phyloP scores from a whole-genome alignment of 495 filamentous ascomycete genomes.

The Neurospora sp. region DNA sequence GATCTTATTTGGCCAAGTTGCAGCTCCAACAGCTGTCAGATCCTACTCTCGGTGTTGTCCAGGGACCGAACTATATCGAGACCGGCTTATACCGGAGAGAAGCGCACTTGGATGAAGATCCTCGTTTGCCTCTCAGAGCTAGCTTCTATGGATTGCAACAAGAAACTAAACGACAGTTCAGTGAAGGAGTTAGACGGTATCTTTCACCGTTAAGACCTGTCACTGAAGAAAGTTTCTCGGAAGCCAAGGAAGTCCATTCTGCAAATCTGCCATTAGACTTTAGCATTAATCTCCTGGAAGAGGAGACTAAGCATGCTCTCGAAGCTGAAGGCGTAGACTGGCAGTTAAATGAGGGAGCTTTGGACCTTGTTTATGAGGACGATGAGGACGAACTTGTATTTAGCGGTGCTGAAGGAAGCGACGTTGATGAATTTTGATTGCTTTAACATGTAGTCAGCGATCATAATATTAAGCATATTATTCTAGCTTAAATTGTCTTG shows the following conservation, averaged over 20 bases:
- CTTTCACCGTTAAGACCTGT: conserved; percentile 1
- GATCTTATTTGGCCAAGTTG: conserved; percentile 16
- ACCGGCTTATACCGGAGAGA: conserved; percentile 28
- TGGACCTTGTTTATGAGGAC: neutral
- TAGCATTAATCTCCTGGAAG: conserved; percentile 8
- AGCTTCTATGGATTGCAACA: conserved; percentile 18
- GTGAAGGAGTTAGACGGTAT: neutral
- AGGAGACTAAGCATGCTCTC: conserved; percentile 8
- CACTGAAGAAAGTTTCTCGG: neutral
- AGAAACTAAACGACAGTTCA: conserved; percentile 1
- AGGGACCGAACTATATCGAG: conserved; percentile 34
- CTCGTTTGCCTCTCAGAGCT: conserved; percentile 21
- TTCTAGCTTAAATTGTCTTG: neutral
- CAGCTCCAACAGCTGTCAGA: conserved; percentile 24
- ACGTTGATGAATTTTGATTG: neutral
- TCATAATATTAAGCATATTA: neutral
- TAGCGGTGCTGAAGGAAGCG: neutral
- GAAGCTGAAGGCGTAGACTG: conserved; percentile 8
- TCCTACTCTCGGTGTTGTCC: conserved; percentile 31
- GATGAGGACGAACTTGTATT: neutral
- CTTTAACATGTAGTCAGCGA: neutral
- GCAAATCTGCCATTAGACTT: conserved; percentile 20
- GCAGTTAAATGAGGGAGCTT: neutral
- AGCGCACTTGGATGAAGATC: conserved; percentile 28
- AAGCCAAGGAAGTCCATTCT: neutral